These are phyloP conservation scores for Ophiosphaerella herpotricha DNA, from an alignment of 2,329 filamentous ascomycete genomes.

Conservation along the genomic window DNA sequence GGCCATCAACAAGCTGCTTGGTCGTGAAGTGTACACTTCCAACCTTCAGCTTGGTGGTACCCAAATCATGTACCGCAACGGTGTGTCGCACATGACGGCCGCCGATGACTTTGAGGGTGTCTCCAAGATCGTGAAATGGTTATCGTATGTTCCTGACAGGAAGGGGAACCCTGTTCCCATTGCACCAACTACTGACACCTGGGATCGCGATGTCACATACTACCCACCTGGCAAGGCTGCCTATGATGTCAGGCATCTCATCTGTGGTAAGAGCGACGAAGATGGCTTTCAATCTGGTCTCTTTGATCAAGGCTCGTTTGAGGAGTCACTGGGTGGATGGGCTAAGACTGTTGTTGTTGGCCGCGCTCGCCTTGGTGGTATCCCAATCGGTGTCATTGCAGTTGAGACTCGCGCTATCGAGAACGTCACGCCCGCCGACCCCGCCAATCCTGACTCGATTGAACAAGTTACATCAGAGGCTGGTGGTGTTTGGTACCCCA, in stretches of 20 bases:
- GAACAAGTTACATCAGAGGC: constrained; percentile 94
- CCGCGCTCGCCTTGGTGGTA: constrained; percentile 93
- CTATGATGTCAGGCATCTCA: constrained; percentile 94
- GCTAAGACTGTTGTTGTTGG: constrained; percentile 95
- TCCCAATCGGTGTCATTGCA: constrained; percentile 96
- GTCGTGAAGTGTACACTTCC: constrained; percentile 97
- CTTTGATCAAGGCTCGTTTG: constrained; percentile 95
- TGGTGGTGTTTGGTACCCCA: constrained; percentile 99
- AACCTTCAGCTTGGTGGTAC: constrained; percentile 99
- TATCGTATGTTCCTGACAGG: constrained; percentile 96
- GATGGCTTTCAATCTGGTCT: constrained; percentile 87
- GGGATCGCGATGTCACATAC: constrained; percentile 92
- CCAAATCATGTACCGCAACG: constrained; percentile 99
- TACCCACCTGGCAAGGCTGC: constrained; percentile 78
- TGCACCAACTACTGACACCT: constrained; percentile 79
- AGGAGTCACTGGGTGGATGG: constrained; percentile 96
- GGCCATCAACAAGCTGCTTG: constrained; percentile 96
- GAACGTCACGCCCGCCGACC: constrained; percentile 94
- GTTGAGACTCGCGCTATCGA: constrained; percentile 96
- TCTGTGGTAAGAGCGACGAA: constrained; percentile 82
- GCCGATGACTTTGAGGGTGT: constrained; percentile 98
- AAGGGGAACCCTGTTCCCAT: constrained; percentile 93
- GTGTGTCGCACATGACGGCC: constrained; percentile 98
- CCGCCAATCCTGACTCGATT: constrained; percentile 96
- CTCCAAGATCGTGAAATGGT: constrained; percentile 96